These are phyloP conservation scores for Glebionis coronaria DNA, from an alignment of 129 eudicot genomes.

Conservation along the genomic window DNA sequence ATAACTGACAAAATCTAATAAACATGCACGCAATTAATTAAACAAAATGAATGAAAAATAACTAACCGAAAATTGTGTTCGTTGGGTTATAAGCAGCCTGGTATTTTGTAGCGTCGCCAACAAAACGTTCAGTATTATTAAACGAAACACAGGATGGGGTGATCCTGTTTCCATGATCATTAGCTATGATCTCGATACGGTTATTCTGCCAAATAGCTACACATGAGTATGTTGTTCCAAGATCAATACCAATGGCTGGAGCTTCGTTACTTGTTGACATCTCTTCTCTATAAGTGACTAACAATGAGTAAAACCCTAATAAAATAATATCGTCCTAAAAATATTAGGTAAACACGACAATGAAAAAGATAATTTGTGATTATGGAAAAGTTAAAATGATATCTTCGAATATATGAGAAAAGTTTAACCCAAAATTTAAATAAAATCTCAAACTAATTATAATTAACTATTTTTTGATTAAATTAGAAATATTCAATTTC, in stretches of 20 bases:
- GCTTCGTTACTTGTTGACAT: constrained; percentile 22
- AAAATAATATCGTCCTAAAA: too few species aligned
- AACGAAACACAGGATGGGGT: constrained; percentile 41
- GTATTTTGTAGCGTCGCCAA: constrained; percentile 35
- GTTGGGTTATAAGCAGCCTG: constrained; percentile 34
- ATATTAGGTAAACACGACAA: too few species aligned
- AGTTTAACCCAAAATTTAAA: too few species aligned
- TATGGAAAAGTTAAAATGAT: not conserved
- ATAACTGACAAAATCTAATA: too few species aligned
- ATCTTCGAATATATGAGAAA: too few species aligned
- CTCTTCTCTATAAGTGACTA: not conserved
- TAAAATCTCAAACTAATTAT: too few species aligned
- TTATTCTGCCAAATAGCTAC: constrained; percentile 33
- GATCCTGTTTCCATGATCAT: constrained; percentile 34
- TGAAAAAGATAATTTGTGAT: not conserved
- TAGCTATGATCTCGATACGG: constrained; percentile 33
- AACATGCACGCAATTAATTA: not conserved
- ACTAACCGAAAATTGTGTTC: constrained; percentile 37
- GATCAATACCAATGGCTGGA: constrained; percentile 34
- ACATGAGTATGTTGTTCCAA: constrained; percentile 33
- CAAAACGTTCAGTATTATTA: constrained; percentile 24
- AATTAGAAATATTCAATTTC: too few species aligned
- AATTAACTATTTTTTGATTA: too few species aligned
- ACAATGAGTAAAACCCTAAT: too few species aligned
- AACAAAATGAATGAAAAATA: not conserved